A percentile compares a stretch with the other conserved stretches of the same genome.
Conservation (phyloP, 768 basidiomycete genomes). For the Amanita polypyramis region DNA sequence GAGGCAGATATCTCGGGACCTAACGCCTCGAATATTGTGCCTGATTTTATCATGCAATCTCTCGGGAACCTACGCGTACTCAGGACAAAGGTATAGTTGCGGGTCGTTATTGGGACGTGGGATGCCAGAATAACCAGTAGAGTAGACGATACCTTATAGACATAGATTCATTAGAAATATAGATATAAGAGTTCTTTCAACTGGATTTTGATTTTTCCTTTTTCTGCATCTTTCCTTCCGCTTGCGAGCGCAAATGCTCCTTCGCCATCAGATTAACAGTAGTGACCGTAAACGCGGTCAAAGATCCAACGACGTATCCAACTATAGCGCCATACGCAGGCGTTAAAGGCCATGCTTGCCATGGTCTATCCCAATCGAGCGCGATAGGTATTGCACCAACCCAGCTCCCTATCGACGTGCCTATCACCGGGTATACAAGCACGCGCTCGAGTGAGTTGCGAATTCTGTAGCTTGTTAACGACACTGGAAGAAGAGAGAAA, state of each 20-base stretch:
- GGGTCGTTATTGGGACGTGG: no score
- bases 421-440: conserved; percentile 69
- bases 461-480: conserved; percentile 22
- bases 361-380: conserved; percentile 94
- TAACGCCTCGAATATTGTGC: conserved; percentile 59
- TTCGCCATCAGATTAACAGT: conserved; percentile 25
- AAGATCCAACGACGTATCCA: conserved; percentile 55
- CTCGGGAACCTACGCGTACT: conserved; percentile 67
- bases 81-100: conserved; percentile 7
- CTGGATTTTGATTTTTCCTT: conserved; percentile 1
- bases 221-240: not conserved
- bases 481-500: not conserved
- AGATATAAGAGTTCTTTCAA: conserved; percentile 4
- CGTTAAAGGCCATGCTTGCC: conserved; percentile 91
- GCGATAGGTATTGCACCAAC: conserved; percentile 74
- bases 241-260: conserved; percentile 11
- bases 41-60: conserved; percentile 71
- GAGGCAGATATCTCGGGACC: conserved; percentile 66
- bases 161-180: conserved; percentile 1
- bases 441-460: conserved; percentile 66
- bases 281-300: conserved; percentile 41
- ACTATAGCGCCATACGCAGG: conserved; percentile 61
- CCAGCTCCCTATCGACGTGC: conserved; percentile 72
- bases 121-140: conserved; percentile 3
- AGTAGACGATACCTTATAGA: conserved; percentile 7